These are phyloP conservation scores for Aspergillus incahuasiensis DNA, from an alignment of 495 filamentous ascomycete species.

Conservation along the genomic window DNA sequence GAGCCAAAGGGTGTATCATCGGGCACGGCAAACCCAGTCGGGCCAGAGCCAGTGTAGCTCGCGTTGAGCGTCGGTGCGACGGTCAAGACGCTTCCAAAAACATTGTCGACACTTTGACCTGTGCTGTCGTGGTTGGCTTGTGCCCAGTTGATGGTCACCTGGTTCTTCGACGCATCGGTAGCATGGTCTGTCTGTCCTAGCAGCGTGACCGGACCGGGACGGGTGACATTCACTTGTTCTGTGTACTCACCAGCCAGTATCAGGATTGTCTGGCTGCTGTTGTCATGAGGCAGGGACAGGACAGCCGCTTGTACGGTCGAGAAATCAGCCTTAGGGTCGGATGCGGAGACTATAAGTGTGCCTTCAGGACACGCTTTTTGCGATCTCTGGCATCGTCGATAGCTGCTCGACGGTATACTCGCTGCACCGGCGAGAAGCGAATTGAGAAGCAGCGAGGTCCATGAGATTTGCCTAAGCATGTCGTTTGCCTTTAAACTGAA, in stretches of 20 bases:
- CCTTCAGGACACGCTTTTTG: constrained; percentile 37
- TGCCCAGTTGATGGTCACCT: constrained; percentile 47
- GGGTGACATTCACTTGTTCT: constrained; percentile 58
- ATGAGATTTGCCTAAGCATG: constrained; percentile 2
- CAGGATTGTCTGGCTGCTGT: constrained; percentile 46
- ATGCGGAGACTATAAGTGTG: constrained; percentile 45
- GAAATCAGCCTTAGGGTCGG: constrained; percentile 35
- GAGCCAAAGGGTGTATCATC: constrained; percentile 54
- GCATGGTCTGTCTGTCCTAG: constrained; percentile 47
- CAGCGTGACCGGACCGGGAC: constrained; percentile 50
- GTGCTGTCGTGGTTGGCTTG: constrained; percentile 43
- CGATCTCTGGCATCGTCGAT: constrained; percentile 12
- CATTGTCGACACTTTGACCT: constrained; percentile 47
- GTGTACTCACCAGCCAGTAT: constrained; percentile 52
- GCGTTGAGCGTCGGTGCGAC: constrained; percentile 55
- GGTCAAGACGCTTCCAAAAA: constrained; percentile 50
- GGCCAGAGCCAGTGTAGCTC: constrained; percentile 50
- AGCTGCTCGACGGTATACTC: constrained; percentile 3
- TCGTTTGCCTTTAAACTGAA: background rate
- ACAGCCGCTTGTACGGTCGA: constrained; percentile 49
- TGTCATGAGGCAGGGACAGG: constrained; percentile 48
- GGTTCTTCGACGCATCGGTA: constrained; percentile 35
- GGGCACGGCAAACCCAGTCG: constrained; percentile 53
- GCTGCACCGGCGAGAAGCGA: constrained; percentile 10
- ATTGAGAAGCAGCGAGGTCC: constrained; percentile 7